Conservation (phyloP, 805 yeast species). For the Teunomyces stri region DNA sequence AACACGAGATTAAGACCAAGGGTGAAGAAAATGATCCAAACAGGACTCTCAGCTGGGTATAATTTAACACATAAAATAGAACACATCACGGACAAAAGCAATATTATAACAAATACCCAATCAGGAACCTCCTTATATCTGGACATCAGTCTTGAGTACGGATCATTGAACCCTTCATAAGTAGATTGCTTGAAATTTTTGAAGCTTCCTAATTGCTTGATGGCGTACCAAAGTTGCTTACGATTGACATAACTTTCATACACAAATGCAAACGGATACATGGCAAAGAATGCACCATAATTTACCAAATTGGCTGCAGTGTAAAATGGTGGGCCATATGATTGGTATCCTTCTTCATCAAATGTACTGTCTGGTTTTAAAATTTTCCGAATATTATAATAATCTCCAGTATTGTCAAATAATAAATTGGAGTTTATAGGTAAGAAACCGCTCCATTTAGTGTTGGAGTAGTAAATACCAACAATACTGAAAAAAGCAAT, state of each 20-base stretch:
- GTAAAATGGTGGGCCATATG: constrained; percentile 22
- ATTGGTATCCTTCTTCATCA: constrained; percentile 16
- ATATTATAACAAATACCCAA: constrained; percentile 25
- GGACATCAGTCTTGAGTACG: constrained; percentile 32
- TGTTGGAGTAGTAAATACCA: constrained; percentile 28
- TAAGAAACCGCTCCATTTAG: constrained; percentile 27
- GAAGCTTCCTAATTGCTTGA: constrained; percentile 12
- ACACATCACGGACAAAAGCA: constrained; percentile 28
- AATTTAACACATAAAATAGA: constrained; percentile 30
- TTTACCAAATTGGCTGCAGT: constrained; percentile 20
- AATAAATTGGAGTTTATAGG: constrained; percentile 23
- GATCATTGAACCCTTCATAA: constrained; percentile 33
- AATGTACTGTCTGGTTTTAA: constrained; percentile 8
- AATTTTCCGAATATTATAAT: constrained; percentile 16
- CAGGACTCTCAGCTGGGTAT: constrained; percentile 35
- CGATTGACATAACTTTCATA: constrained; percentile 16
- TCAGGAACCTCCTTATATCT: constrained; percentile 36
- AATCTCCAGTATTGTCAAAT: constrained; percentile 24
- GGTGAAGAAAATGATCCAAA: constrained; percentile 37
- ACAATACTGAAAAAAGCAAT: constrained; percentile 22
- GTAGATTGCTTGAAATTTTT: constrained; percentile 21
- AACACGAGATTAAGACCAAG: constrained; percentile 30
- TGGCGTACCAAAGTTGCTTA: constrained; percentile 12
- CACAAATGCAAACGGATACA: constrained; percentile 24
- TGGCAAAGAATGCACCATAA: constrained; percentile 23